A percentile compares a stretch with the other conserved stretches of the same genome.
Conservation (phyloP, 2,329 filamentous ascomycete genomes). For the Colletotrichum acutatum region DNA sequence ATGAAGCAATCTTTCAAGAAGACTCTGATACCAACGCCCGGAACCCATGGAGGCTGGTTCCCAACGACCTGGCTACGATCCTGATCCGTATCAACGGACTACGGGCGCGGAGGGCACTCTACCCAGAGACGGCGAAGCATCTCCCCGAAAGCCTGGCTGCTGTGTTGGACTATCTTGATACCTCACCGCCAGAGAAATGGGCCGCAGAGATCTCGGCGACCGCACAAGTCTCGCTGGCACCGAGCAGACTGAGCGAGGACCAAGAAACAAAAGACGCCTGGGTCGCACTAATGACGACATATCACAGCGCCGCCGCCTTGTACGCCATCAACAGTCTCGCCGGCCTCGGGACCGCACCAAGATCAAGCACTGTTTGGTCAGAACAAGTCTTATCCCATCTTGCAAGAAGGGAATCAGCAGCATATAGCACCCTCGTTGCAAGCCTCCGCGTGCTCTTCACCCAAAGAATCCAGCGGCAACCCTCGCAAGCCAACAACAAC, state of each 20-base stretch:
- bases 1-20: neutral
- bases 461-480: neutral
- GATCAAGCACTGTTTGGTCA: neutral
- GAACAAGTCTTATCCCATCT: neutral
- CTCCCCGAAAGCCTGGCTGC: neutral
- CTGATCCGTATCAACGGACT: constrained; percentile 10
- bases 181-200: neutral
- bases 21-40: neutral
- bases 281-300: constrained; percentile 8
- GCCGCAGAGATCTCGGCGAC: neutral
- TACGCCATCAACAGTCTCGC: constrained; percentile 18
- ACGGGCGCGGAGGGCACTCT: neutral
- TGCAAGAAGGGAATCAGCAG: neutral
- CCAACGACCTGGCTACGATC: neutral
- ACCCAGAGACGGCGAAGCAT: neutral
- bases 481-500: neutral
- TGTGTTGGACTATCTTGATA: neutral
- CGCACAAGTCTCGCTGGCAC: neutral
- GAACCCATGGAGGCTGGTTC: constrained; percentile 13
- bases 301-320: neutral
- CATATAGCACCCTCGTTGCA: neutral
- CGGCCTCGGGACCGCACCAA: neutral
- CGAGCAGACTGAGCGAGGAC: neutral
- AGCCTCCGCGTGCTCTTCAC: neutral
- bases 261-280: neutral